Evolutionary conservation across 495 filamentous ascomycete genomes (phyloP).

Genomic region (Aspergillus diversus): DNA sequence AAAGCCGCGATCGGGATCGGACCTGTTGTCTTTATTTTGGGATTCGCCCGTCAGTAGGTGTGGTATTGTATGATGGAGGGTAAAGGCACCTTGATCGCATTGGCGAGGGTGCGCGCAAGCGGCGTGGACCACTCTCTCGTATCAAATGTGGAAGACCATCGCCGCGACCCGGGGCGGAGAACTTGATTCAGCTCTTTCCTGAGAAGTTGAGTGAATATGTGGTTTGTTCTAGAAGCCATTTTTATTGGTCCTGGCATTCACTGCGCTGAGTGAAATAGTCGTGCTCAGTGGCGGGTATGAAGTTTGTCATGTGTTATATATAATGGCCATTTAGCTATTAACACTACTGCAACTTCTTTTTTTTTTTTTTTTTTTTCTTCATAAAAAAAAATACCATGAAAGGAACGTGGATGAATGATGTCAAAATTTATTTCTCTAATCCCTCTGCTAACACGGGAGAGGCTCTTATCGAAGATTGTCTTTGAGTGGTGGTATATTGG

Average conservation of each 20-base stretch:
- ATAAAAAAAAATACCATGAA: too few species aligned
- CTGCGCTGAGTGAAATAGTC: background rate
- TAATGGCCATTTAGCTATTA: background rate
- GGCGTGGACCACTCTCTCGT: conserved; percentile 82
- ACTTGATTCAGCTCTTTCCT: conserved; percentile 30
- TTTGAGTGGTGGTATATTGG: too few species aligned
- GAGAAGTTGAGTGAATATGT: conserved; percentile 37
- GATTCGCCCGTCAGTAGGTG: conserved; percentile 41
- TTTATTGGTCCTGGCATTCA: conserved; percentile 1
- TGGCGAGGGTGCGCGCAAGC: conserved; percentile 78
- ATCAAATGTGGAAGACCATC: conserved; percentile 44
- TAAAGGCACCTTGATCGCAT: conserved; percentile 72
- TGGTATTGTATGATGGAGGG: background rate
- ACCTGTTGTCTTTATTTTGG: conserved; percentile 60
- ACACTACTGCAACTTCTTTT: background rate
- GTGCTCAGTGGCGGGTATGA: conserved; percentile 3
- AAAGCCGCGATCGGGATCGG: conserved; percentile 90
- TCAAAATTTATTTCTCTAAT: conserved; percentile 21
- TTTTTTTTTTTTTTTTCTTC: too few species aligned
- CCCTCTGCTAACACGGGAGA: conserved; percentile 40
- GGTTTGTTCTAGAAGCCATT: conserved; percentile 41
- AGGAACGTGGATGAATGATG: conserved; percentile 1
- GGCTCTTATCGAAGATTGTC: conserved; percentile 28
- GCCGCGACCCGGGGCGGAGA: conserved; percentile 22
- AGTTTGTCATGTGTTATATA: background rate